Conservation (phyloP, 257 asterid species). For the Ocimum tenuiflorum region DNA sequence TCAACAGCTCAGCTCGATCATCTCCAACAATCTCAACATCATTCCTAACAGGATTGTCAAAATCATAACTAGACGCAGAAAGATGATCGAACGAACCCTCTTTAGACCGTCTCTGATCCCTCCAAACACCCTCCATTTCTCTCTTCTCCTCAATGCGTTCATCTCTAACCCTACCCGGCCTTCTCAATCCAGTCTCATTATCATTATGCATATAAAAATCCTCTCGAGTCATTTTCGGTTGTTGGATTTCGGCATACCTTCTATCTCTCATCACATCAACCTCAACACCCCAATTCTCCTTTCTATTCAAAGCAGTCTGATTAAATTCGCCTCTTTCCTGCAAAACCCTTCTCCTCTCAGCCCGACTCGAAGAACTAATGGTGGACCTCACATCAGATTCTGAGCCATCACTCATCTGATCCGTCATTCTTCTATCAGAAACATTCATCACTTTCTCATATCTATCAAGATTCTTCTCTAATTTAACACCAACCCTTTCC, state of each 20-base stretch:
- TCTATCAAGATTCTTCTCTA: conserved; percentile 38
- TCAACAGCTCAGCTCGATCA: conserved; percentile 54
- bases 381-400: conserved; percentile 52
- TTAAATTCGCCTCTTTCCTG: conserved; percentile 31
- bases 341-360: conserved; percentile 35
- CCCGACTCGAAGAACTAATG: conserved; percentile 46
- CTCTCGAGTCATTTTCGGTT: too few species aligned
- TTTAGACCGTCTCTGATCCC: conserved; percentile 21
- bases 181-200: too few species aligned
- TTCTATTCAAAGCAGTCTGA: conserved; percentile 21
- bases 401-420: conserved; percentile 42
- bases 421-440: conserved; percentile 34
- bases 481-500: conserved; percentile 30
- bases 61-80: conserved; percentile 28
- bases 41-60: too few species aligned
- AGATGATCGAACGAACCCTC: conserved; percentile 33
- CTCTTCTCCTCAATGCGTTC: too few species aligned
- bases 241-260: conserved; percentile 18
- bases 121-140: conserved; percentile 18
- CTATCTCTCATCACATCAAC: conserved; percentile 22
- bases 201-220: too few species aligned
- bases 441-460: conserved; percentile 28
- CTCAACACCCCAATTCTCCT: too few species aligned
- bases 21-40: conserved; percentile 36
- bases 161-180: conserved; percentile 16